phyloP scores from a whole-genome alignment of 169 alveolate genomes.

The Eimeria praecox region DNA sequence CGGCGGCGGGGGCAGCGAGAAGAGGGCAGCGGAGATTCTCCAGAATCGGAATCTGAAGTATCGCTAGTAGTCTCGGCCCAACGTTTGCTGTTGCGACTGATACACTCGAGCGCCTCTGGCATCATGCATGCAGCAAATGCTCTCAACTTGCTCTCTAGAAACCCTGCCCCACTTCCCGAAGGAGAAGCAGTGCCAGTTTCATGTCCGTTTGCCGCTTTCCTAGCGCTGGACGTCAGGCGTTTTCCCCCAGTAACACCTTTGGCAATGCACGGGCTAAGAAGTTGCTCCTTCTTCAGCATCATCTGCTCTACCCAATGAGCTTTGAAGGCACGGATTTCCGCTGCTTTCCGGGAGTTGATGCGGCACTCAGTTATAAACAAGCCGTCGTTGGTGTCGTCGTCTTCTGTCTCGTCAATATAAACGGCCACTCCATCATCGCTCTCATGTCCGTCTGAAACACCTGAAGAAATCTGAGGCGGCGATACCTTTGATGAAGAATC shows the following conservation, averaged over 20 bases:
- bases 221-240: not conserved
- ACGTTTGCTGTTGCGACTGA: not conserved
- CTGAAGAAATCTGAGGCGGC: not conserved
- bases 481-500: not conserved
- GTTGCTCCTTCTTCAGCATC: constrained; percentile 1
- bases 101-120: constrained; percentile 46
- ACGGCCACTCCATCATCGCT: constrained; percentile 72
- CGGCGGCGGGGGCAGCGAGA: constrained; percentile 7
- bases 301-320: constrained; percentile 55
- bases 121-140: constrained; percentile 67
- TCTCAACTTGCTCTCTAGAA: constrained; percentile 14
- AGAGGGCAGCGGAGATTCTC: not conserved
- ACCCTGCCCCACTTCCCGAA: constrained; percentile 39
- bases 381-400: constrained; percentile 27
- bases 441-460: not conserved
- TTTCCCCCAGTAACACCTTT: not conserved
- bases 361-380: constrained; percentile 40
- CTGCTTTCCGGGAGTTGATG: constrained; percentile 10
- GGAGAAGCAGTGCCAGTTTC: not conserved
- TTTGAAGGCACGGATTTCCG: constrained; percentile 46
- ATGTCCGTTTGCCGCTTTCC: not conserved
- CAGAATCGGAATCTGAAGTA: constrained; percentile 11
- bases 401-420: constrained; percentile 64
- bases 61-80: constrained; percentile 34
- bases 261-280: constrained; percentile 11